Evolutionary conservation across 2,329 filamentous ascomycete genomes (phyloP).

Genomic region (Teratosphaeria destructans): DNA sequence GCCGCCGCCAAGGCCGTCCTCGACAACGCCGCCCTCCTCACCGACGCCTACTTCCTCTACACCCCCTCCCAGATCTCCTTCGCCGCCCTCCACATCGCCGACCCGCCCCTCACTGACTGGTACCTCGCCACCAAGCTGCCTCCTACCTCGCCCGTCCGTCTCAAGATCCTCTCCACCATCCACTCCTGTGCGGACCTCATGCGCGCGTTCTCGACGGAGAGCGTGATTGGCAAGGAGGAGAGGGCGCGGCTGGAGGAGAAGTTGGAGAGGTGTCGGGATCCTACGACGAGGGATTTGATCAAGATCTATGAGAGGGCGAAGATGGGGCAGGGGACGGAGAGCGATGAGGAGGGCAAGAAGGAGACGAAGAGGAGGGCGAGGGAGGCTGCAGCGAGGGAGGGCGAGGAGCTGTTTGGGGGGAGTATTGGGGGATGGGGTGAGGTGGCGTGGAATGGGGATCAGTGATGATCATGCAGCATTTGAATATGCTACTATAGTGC

Average conservation of each 20-base stretch:
- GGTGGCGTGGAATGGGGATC: not conserved
- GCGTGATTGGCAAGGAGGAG: slow-evolving; percentile 23
- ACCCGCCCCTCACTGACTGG: slow-evolving; percentile 49
- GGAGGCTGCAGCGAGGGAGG: slow-evolving; percentile 27
- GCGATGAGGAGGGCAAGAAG: slow-evolving; percentile 30
- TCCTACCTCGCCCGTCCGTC: slow-evolving; percentile 7
- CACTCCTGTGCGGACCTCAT: slow-evolving; percentile 32
- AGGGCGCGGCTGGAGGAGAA: slow-evolving; percentile 47
- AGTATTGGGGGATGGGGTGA: slow-evolving; percentile 6
- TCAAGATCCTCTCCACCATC: slow-evolving; percentile 30
- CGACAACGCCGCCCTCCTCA: slow-evolving; percentile 65
- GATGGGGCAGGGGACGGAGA: slow-evolving; percentile 23
- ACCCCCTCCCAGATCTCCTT: slow-evolving; percentile 92
- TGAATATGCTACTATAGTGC: too few species aligned
- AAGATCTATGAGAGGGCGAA: slow-evolving; percentile 55
- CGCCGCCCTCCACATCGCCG: slow-evolving; percentile 65
- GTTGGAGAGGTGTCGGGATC: slow-evolving; percentile 62
- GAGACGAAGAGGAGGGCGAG: slow-evolving; percentile 36
- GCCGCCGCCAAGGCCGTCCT: slow-evolving; percentile 61
- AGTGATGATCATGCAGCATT: not conserved
- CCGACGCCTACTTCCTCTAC: slow-evolving; percentile 95
- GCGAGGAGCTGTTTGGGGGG: slow-evolving; percentile 37
- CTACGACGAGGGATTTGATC: slow-evolving; percentile 62
- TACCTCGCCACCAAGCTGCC: slow-evolving; percentile 37
- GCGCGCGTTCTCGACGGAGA: slow-evolving; percentile 13